Percentiles rank a stretch among this genome's conserved stretches.
These are phyloP conservation scores for Geotrichum aggregatum DNA, from an alignment of 1,139 yeast genomes.

Conservation along the genomic window DNA sequence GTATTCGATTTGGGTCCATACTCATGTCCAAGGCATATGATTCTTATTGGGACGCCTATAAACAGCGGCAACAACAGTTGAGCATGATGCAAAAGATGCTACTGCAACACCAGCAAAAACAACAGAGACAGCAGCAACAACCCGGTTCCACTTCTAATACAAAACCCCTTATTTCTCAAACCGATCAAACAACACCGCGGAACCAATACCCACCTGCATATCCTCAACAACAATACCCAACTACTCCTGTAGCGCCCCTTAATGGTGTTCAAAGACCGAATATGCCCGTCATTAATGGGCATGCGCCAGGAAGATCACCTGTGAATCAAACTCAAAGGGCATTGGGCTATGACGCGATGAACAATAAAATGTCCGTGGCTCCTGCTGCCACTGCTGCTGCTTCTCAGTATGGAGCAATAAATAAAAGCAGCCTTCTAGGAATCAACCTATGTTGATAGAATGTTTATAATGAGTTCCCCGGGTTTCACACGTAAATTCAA, in stretches of 20 bases:
- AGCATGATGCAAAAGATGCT: slow-evolving; percentile 39
- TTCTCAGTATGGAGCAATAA: not conserved
- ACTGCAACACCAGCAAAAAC: slow-evolving; percentile 30
- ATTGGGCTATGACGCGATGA: not conserved
- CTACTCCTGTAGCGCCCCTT: not conserved
- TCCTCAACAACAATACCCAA: not conserved
- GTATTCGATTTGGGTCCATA: slow-evolving; percentile 89
- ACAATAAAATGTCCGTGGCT: not conserved
- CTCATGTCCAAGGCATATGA: slow-evolving; percentile 80
- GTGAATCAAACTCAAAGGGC: not conserved
- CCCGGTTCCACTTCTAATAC: not conserved
- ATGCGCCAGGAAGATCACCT: not conserved
- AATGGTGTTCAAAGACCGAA: too few relatives aligned
- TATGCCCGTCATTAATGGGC: not conserved
- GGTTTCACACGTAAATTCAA: too few relatives aligned
- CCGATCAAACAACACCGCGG: slow-evolving; percentile 1
- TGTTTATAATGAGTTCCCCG: too few relatives aligned
- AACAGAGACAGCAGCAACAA: slow-evolving; percentile 26
- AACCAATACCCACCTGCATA: not conserved
- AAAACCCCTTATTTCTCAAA: not conserved
- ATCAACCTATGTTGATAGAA: too few relatives aligned
- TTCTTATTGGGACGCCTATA: slow-evolving; percentile 51
- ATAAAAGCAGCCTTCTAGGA: not conserved
- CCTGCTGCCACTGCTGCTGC: not conserved
- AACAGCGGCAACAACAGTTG: slow-evolving; percentile 45